phyloP scores from a whole-genome alignment of 2,329 filamentous ascomycete species.

The Ophiostoma populinum region DNA sequence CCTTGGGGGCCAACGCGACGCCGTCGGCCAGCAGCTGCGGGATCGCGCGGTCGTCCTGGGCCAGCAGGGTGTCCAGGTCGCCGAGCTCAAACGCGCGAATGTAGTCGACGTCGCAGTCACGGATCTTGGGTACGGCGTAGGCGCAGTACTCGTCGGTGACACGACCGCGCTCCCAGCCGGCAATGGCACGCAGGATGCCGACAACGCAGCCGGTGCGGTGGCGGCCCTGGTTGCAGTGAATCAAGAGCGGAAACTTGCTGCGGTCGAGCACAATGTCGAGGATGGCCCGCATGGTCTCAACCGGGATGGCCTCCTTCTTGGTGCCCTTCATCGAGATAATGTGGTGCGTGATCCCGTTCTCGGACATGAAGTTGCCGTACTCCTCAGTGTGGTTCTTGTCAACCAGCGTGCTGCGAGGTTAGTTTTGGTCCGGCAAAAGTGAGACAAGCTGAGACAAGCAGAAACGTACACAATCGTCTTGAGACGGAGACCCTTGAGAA shows the following conservation, averaged over 20 bases:
- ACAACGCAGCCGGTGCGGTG: slow-evolving; percentile 86
- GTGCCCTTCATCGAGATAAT: slow-evolving; percentile 73
- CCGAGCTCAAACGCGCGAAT: slow-evolving; percentile 31
- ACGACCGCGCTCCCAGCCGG: slow-evolving; percentile 44
- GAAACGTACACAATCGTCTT: slow-evolving; percentile 59
- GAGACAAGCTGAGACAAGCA: neutral
- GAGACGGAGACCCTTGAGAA: slow-evolving; percentile 48
- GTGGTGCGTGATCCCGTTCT: slow-evolving; percentile 52
- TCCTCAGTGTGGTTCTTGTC: slow-evolving; percentile 39
- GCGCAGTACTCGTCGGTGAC: slow-evolving; percentile 58
- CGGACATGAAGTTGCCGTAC: slow-evolving; percentile 43
- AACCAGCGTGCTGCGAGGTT: slow-evolving; percentile 37
- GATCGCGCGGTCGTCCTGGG: slow-evolving; percentile 5
- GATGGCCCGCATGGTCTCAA: slow-evolving; percentile 51
- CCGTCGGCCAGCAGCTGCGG: neutral
- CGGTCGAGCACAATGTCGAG: slow-evolving; percentile 54
- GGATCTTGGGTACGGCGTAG: slow-evolving; percentile 43
- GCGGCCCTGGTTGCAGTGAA: slow-evolving; percentile 91
- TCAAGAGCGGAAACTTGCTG: slow-evolving; percentile 59
- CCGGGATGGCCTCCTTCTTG: slow-evolving; percentile 58
- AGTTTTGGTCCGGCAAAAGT: neutral
- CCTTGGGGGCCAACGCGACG: neutral
- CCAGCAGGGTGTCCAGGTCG: slow-evolving; percentile 19
- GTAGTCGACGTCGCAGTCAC: slow-evolving; percentile 43
- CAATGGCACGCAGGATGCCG: slow-evolving; percentile 57